phyloP scores from a whole-genome alignment of 2,329 filamentous ascomycete genomes.

The Graphiopsis chlorocephala region DNA sequence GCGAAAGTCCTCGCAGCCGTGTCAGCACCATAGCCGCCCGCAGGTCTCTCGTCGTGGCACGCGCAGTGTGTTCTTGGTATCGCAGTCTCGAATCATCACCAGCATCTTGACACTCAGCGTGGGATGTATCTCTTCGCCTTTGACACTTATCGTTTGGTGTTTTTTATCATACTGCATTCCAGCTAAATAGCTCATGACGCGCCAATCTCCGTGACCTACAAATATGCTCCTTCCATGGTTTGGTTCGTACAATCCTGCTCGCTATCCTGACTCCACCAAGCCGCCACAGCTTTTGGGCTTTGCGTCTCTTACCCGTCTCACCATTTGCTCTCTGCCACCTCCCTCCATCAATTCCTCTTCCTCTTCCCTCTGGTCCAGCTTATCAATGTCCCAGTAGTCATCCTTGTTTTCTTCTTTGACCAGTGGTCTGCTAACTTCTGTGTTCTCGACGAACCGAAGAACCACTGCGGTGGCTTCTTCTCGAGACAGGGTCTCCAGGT shows the following conservation, averaged over 20 bases:
- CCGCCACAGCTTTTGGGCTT: no score
- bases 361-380: not conserved
- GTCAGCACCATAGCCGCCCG: constrained; percentile 7
- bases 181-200: no score
- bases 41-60: not conserved
- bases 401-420: not conserved
- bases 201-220: no score
- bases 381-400: not conserved
- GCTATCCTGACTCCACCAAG: no score
- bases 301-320: no score
- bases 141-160: not conserved
- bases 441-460: not conserved
- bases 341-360: not conserved
- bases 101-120: not conserved
- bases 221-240: no score
- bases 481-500: not conserved
- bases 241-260: no score
- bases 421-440: constrained; percentile 4
- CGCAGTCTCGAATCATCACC: not conserved
- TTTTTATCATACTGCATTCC: no score
- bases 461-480: not conserved
- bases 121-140: not conserved
- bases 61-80: not conserved
- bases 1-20: constrained; percentile 5
- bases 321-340: not conserved